Conservation (phyloP, 2,329 filamentous ascomycete genomes). For the Colletotrichum incanum region DNA sequence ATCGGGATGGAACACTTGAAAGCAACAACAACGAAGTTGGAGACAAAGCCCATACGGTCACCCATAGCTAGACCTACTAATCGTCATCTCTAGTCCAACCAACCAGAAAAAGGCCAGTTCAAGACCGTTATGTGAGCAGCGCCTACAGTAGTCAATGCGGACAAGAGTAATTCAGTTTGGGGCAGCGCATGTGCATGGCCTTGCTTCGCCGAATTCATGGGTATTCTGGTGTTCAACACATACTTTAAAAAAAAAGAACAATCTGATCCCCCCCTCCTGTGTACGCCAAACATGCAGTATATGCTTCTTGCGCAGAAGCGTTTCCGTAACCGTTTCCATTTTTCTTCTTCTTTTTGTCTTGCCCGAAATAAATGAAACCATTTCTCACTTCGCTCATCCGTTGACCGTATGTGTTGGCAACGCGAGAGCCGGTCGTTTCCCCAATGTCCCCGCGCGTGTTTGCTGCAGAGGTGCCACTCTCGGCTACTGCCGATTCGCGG, state of each 20-base stretch:
- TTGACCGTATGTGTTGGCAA: not conserved
- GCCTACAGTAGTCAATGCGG: not conserved
- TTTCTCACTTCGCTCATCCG: not conserved
- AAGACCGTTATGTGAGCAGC: not conserved
- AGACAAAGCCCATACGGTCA: constrained; percentile 7
- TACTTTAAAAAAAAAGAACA: constrained; percentile 36
- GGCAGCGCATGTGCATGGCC: not conserved
- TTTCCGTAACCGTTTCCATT: constrained; percentile 20
- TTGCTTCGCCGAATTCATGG: constrained; percentile 31
- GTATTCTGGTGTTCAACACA: constrained; percentile 44
- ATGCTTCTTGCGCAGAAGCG: constrained; percentile 31
- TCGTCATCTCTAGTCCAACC: constrained; percentile 13
- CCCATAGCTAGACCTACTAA: constrained; percentile 31
- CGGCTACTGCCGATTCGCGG: not conserved
- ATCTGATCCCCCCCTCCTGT: constrained; percentile 37
- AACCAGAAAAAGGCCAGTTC: not conserved
- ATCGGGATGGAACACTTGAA: constrained; percentile 1
- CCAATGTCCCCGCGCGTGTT: not conserved
- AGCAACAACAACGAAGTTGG: constrained; percentile 1
- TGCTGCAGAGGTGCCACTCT: not conserved
- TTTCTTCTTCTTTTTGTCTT: constrained; percentile 11
- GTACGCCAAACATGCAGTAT: constrained; percentile 44
- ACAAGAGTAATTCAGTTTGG: not conserved
- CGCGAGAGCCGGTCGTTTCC: not conserved
- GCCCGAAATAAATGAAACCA: not conserved